Base-by-base conservation (phyloP, 164 flowering plant species). In the Tetrastigma voinierianum region DNA sequence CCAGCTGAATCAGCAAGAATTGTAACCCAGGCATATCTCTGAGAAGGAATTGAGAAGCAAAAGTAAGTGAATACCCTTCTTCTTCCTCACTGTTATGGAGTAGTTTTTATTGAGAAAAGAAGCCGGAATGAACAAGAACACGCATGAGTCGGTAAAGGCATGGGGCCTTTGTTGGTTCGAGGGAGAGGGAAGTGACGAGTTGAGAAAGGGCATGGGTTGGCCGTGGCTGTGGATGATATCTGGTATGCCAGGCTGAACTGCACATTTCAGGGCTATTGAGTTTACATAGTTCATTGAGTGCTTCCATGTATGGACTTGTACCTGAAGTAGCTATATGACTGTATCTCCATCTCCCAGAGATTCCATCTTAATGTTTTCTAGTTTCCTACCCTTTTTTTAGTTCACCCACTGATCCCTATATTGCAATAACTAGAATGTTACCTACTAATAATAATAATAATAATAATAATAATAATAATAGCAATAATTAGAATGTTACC, bases 181-280 rank as follows among this genome's bases (percentile, higher is more conserved):
- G 23, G 0, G 52, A 32, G 9, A 80, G 75, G 0, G 76, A 64
- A 2, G 59, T n/a, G 45, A 66, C 63, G 1, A 82, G 55, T 8
- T 75, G 55, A 16, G 64, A 11, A 1, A 79, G 51, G 6, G 70
- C 62, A 79, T 77, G 44, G 85, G 81, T 44, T 70, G 10, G 53
- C 77, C 81, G 63, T 79, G 78, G 46, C 52, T 73, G 52, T 75
- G 73, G 68, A 82, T 71, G 49, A 67, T 40, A 24, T 82, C 83
- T 2, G 80, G 76, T 1, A 81, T 79, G 52, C 72, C 80, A 14
- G 79, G 60, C n/a, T 77, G 57, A 43, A 80, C 13, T 3, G 78
- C 82, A 55, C 82, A 82, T 46, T 74, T 80, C 14, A 82, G 71
- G 0, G 67, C 61, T 75, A 71, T 67, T 55, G 82, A 76, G 32